These are phyloP conservation scores for Eustoma russellianum DNA, from an alignment of 257 asterid species.

Conservation along the genomic window DNA sequence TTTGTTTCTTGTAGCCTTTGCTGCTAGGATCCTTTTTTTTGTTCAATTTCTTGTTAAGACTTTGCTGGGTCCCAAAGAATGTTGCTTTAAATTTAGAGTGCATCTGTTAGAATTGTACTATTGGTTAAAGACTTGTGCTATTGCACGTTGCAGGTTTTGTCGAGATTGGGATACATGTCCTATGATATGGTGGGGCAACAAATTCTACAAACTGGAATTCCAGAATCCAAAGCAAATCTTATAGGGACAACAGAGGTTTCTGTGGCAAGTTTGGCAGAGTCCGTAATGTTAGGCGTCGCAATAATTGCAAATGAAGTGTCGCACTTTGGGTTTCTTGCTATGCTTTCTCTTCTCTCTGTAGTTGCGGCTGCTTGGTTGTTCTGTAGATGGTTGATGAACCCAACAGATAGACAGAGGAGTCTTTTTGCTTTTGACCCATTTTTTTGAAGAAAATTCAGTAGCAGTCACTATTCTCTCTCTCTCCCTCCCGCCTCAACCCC, in stretches of 20 bases:
- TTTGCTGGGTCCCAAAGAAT: too few species aligned
- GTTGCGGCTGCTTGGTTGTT: conserved; percentile 77
- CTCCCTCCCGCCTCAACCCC: too few species aligned
- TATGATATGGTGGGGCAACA: conserved; percentile 87
- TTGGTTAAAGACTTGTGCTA: neutral
- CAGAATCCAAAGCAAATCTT: conserved; percentile 89
- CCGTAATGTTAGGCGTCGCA: conserved; percentile 77
- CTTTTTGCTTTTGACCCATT: conserved; percentile 54
- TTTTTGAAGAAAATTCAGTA: conserved; percentile 31
- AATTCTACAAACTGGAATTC: conserved; percentile 90
- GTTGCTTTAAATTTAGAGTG: neutral
- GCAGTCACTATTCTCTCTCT: neutral
- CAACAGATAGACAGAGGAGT: conserved; percentile 58
- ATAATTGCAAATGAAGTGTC: conserved; percentile 75
- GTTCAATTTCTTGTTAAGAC: too few species aligned
- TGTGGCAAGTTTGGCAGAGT: conserved; percentile 87
- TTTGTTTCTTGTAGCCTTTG: neutral
- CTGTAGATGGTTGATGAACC: conserved; percentile 80
- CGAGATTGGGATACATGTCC: conserved; percentile 94
- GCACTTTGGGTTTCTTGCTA: conserved; percentile 71
- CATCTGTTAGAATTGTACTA: too few species aligned
- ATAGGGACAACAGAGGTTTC: conserved; percentile 92
- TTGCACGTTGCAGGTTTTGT: conserved; percentile 47
- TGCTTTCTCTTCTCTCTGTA: conserved; percentile 65
- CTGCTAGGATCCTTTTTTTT: neutral